Conservation (phyloP, 106 monocot genomes). For the Allium sativum region DNA sequence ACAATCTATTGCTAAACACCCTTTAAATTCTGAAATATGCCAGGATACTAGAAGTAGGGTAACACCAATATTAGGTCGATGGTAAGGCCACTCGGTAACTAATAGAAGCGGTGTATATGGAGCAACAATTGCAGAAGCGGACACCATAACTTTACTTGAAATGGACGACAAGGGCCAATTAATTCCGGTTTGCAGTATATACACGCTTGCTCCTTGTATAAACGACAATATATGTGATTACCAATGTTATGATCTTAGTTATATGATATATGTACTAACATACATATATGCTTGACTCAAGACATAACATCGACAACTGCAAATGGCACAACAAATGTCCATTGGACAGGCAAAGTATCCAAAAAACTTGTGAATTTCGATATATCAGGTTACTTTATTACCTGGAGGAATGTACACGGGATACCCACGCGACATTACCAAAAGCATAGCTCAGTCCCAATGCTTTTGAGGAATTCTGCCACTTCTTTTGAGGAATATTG, state of each 20-base stretch:
- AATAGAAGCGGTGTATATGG: conserved; percentile 92
- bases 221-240: no score
- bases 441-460: conserved; percentile 51
- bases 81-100: conserved; percentile 83
- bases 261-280: no score
- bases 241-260: no score
- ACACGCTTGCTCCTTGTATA: no score
- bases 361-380: conserved; percentile 60
- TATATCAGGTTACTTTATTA: conserved; percentile 60
- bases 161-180: conserved; percentile 45
- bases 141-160: conserved; percentile 58
- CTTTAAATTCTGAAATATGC: no score
- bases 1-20: no score
- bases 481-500: no score
- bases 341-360: conserved; percentile 58
- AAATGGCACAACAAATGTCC: conserved; percentile 51
- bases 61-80: conserved; percentile 57
- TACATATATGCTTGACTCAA: no score
- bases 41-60: conserved; percentile 38
- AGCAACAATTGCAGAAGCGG: conserved; percentile 66
- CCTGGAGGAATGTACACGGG: conserved; percentile 94
- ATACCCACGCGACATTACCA: conserved; percentile 59
- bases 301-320: conserved; percentile 41
- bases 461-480: no score
- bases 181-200: conserved; percentile 44